Conservation (phyloP, 805 yeast species). For the Yarrowia keelungensis region DNA sequence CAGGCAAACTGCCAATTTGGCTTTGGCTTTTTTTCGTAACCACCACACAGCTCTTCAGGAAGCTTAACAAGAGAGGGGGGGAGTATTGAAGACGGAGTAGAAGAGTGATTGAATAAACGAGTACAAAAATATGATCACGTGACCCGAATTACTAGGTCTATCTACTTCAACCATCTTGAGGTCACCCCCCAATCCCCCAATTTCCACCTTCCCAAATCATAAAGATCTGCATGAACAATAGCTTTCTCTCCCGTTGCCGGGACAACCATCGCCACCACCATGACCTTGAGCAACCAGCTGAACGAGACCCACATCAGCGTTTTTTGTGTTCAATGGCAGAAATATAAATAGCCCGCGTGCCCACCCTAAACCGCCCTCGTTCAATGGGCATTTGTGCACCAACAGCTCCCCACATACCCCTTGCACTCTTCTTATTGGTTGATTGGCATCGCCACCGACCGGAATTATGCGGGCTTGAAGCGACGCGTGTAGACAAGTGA, state of each 20-base stretch:
- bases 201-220: neutral
- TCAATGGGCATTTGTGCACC: neutral
- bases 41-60: neutral
- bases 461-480: conserved; percentile 22
- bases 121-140: neutral
- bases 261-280: conserved; percentile 13
- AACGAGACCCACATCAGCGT: too few relatives aligned
- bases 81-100: too few relatives aligned
- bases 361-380: neutral
- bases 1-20: conserved; percentile 33
- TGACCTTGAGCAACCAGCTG: too few relatives aligned
- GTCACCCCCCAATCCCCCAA: neutral
- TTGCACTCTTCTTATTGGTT: conserved; percentile 13
- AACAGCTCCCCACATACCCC: neutral
- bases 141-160: neutral
- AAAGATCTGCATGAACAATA: conserved; percentile 22
- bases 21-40: conserved; percentile 32
- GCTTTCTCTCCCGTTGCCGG: neutral
- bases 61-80: conserved; percentile 3
- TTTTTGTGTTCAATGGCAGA: too few relatives aligned
- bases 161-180: neutral
- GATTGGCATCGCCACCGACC: conserved; percentile 34
- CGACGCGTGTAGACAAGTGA: too few relatives aligned
- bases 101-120: neutral
- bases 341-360: too few relatives aligned